These are phyloP conservation scores for Fagopyrum esculentum DNA, from an alignment of 148 eudicot genomes.

Conservation along the genomic window DNA sequence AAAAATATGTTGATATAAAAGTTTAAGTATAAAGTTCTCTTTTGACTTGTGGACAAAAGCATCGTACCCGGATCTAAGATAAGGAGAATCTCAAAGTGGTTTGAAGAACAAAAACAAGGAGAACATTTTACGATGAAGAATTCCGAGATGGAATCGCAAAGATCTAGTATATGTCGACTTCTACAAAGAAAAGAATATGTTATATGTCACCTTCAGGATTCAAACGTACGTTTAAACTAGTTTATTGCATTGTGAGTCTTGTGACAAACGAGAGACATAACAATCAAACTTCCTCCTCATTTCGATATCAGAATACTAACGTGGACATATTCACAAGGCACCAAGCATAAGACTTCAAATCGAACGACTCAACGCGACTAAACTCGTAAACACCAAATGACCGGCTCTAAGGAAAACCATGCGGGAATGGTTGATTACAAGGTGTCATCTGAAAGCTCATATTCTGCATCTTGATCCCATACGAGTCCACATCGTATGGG, in stretches of 20 bases:
- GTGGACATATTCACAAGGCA: slow-evolving; percentile 12
- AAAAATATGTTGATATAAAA: too few species aligned
- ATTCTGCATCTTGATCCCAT: slow-evolving; percentile 7
- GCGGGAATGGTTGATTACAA: background rate
- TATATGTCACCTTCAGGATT: too few species aligned
- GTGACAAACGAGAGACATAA: background rate
- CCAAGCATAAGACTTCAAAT: background rate
- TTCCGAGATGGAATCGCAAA: background rate
- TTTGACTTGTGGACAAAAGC: too few species aligned
- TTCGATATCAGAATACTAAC: background rate
- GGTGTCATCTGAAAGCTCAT: background rate
- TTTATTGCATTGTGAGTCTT: background rate
- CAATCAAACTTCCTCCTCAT: background rate
- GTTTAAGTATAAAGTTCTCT: too few species aligned
- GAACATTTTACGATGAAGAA: background rate
- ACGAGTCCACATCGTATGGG: background rate
- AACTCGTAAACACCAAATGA: background rate
- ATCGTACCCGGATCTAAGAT: background rate
- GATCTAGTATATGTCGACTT: background rate
- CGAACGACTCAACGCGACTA: background rate
- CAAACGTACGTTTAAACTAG: background rate
- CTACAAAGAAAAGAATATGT: background rate
- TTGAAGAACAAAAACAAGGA: slow-evolving; percentile 1
- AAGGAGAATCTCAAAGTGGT: slow-evolving; percentile 10
- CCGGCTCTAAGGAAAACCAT: background rate